A percentile compares a stretch with the other conserved stretches of the same genome.
Evolutionary conservation across 164 flowering plant genomes (phyloP).

Genomic region (Stephania yunnanensis): DNA sequence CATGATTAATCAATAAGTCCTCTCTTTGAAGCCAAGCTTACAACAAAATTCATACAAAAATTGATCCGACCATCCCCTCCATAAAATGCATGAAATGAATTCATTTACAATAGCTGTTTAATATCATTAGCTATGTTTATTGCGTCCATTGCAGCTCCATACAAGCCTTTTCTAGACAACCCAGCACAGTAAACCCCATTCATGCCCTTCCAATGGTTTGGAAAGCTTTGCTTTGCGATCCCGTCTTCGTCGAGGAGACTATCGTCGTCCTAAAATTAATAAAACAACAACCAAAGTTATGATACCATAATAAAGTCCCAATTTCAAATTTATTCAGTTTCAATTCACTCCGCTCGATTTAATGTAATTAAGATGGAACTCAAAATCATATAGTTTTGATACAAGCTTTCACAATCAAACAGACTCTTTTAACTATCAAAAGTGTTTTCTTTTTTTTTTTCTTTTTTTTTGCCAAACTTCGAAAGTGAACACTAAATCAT

Average conservation of each 20-base stretch:
- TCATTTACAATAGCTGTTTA: background rate
- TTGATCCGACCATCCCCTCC: background rate
- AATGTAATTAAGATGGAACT: too few relatives aligned
- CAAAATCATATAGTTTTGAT: too few relatives aligned
- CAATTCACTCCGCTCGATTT: too few relatives aligned
- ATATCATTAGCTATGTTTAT: background rate
- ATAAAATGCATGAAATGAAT: background rate
- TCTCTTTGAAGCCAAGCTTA: background rate
- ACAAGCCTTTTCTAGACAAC: slow-evolving; percentile 1
- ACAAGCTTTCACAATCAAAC: too few relatives aligned
- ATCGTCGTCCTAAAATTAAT: background rate
- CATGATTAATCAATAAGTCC: background rate
- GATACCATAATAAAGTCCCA: too few relatives aligned
- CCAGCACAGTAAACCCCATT: slow-evolving; percentile 4
- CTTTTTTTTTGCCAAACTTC: too few relatives aligned
- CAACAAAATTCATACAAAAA: background rate
- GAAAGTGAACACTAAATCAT: too few relatives aligned
- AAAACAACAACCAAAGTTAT: too few relatives aligned
- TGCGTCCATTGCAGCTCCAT: slow-evolving; percentile 9
- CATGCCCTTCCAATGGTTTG: slow-evolving; percentile 2
- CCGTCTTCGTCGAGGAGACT: slow-evolving; percentile 3
- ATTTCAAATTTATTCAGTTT: too few relatives aligned
- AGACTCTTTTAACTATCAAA: too few relatives aligned
- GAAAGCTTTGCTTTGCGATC: slow-evolving; percentile 3
- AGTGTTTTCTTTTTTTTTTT: too few relatives aligned